Base-by-base conservation (phyloP, 192 early-diverging fungal species). In the Dimargaris xerosporica region DNA sequence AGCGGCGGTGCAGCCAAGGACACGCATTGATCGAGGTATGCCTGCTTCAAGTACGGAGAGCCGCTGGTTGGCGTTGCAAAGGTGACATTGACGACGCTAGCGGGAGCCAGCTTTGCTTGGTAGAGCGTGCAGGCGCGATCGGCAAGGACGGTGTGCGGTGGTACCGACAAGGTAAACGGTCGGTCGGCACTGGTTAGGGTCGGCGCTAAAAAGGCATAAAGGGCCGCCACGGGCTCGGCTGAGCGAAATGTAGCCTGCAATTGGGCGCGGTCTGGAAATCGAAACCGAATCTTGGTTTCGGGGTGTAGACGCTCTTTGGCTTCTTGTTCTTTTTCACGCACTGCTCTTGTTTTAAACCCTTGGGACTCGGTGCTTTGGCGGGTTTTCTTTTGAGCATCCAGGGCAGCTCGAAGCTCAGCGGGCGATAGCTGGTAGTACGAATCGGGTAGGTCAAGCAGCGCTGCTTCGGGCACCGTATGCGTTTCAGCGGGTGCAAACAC, bases 401-500 rank as follows among this genome's bases (percentile, higher is more conserved):
- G 69, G 26, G 93, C 62, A 26, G 78, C 65, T 59, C 80, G 75
- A 50, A 93, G 70, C 65, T 98, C 93, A 54, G 77, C 70, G 6
- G 82, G 45, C 0, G 80, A 71, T 10, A 90, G 66, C 48, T 87
- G 79, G 75, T 91, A 98, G 69, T 93, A 95, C 25, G 89, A 85
- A 30, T 90, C 90, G 1, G 93, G 92, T 15, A 93, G 71, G 23
- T 87, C 84, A 61, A 90, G 87, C 44, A 67, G 73, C 28, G 71
- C 69, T 6, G 70, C 66, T 12, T 70, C 62, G 3, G 72, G 58
- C 0, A 63, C 61, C 0, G 71, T 30, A 16, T 66, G 65, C 10
- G 72, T 66, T 1, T 78, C 45, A 45, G 81, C 82, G 0, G 80
- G 75, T 15, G 66, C 66, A 65, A 76, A 87, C 4, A 88, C 68